Evolutionary conservation across 192 early-diverging fungal genomes (phyloP).

Genomic region (Diversispora eburnea): DNA sequence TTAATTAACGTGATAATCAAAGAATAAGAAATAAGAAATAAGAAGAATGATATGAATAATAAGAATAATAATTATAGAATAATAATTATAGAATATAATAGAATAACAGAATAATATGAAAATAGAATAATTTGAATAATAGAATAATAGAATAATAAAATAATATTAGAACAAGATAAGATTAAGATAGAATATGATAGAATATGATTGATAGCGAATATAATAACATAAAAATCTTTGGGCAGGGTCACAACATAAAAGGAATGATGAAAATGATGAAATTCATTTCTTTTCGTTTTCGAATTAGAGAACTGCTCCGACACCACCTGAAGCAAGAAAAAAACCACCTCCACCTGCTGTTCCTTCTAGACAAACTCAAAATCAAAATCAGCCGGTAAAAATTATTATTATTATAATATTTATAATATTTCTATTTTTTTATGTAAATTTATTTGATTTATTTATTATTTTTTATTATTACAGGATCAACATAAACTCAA

Average conservation of each 20-base stretch:
- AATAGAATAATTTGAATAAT: too few relatives aligned
- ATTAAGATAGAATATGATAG: too few relatives aligned
- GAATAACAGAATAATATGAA: too few relatives aligned
- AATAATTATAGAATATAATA: too few relatives aligned
- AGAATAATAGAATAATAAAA: too few relatives aligned
- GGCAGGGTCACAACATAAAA: neutral
- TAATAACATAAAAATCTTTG: neutral
- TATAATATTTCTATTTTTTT: neutral
- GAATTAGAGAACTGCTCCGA: slow-evolving; percentile 25
- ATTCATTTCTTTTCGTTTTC: slow-evolving; percentile 21
- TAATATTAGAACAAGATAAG: too few relatives aligned
- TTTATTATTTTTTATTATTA: neutral
- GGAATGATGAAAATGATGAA: slow-evolving; percentile 12
- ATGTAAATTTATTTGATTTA: neutral
- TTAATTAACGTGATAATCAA: too few relatives aligned
- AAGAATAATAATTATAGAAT: too few relatives aligned
- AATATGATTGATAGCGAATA: too few relatives aligned
- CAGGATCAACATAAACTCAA: neutral
- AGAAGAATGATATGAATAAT: too few relatives aligned
- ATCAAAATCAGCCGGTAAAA: neutral
- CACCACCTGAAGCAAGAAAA: slow-evolving; percentile 19
- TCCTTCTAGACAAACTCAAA: slow-evolving; percentile 10
- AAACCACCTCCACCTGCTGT: slow-evolving; percentile 25
- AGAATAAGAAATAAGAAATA: too few relatives aligned
- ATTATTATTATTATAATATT: neutral